Base-by-base conservation (phyloP, 2,329 filamentous ascomycete species). In the Myrmaecium sp. region DNA sequence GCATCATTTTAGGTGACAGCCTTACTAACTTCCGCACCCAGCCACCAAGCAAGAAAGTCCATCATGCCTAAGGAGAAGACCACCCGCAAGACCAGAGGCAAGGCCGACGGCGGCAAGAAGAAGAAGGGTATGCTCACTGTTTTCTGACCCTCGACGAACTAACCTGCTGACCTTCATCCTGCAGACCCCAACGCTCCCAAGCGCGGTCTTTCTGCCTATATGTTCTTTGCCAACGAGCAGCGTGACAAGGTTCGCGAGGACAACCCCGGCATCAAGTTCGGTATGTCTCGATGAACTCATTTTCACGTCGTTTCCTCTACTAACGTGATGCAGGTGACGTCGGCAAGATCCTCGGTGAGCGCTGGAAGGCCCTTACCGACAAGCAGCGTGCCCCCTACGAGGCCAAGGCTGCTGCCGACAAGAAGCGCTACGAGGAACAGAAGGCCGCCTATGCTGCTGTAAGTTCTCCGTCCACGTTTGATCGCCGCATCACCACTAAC, bases 171-270 rank as follows among this genome's bases (percentile, higher is more conserved):
- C 37, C 26, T 12, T n/a, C 4, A 9, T 27, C 10, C n/a, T 10
- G 9, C 46, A 92, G 84, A 94, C 60, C 83, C 83, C 59, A 94
- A 94, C 62, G 86, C 84, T 34, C 89, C 89, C 56, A 98, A 95
- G 83, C 83, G 89, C 60, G 89, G 86, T 66, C 81, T 98, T 26
- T 95, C 89, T 28, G 89, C 89, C 38, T 98, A 98, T 74, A 98
- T 98, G 89, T 95, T 95, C 77, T 98, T 95, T 57, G 89, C 89
- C 72, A 95, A 95, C 52, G 89, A 95, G 62, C 82, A 94, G 64
- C 84, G 89, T 45, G 86, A 95, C 54, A 92, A 89, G 57, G 89
- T 98, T 44, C 82, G 89, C 46, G 83, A 93, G 55, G 86, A 95
- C 60, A 95, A 95, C 69, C 86, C 86, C 20, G 86, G 84, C 46